Percentiles rank a stretch among this genome's conserved stretches.
Conservation (phyloP, 2,329 filamentous ascomycete species). For the Fusarium poae region DNA sequence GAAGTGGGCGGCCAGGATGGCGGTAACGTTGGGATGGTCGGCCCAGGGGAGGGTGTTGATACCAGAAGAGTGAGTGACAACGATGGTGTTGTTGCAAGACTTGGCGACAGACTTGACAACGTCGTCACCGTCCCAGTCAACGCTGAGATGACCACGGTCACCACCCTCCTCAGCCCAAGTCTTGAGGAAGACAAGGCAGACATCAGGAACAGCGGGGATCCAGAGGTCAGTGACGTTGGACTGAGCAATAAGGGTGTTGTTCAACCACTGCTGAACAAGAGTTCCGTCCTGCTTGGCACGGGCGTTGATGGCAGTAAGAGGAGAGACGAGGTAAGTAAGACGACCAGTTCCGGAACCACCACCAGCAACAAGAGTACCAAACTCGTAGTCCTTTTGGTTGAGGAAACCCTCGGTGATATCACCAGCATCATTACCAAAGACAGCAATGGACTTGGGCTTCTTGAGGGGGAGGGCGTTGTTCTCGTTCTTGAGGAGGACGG, state of each 20-base stretch:
- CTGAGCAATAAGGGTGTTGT: slow-evolving; percentile 60
- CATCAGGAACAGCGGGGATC: slow-evolving; percentile 66
- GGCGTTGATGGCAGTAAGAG: slow-evolving; percentile 57
- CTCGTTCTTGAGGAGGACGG: slow-evolving; percentile 80
- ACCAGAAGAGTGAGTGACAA: slow-evolving; percentile 77
- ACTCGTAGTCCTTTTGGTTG: slow-evolving; percentile 74
- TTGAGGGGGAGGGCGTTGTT: slow-evolving; percentile 71
- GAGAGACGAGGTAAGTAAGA: slow-evolving; percentile 55
- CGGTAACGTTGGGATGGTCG: slow-evolving; percentile 74
- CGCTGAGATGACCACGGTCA: slow-evolving; percentile 65
- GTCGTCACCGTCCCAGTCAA: slow-evolving; percentile 71
- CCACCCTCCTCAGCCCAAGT: slow-evolving; percentile 75
- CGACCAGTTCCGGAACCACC: slow-evolving; percentile 64
- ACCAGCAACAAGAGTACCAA: slow-evolving; percentile 68
- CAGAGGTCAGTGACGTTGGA: slow-evolving; percentile 60
- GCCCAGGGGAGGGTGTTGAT: slow-evolving; percentile 77
- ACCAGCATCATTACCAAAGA: slow-evolving; percentile 66
- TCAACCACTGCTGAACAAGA: slow-evolving; percentile 60
- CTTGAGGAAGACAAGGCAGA: slow-evolving; percentile 75
- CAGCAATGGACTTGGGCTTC: slow-evolving; percentile 67
- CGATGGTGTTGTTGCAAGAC: slow-evolving; percentile 73
- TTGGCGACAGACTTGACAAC: slow-evolving; percentile 72
- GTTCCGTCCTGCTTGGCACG: slow-evolving; percentile 62
- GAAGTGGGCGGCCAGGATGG: slow-evolving; percentile 76
- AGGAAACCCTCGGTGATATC: slow-evolving; percentile 73